Conservation (phyloP, 345 rosid genomes). For the Euphorbia tirucalli region DNA sequence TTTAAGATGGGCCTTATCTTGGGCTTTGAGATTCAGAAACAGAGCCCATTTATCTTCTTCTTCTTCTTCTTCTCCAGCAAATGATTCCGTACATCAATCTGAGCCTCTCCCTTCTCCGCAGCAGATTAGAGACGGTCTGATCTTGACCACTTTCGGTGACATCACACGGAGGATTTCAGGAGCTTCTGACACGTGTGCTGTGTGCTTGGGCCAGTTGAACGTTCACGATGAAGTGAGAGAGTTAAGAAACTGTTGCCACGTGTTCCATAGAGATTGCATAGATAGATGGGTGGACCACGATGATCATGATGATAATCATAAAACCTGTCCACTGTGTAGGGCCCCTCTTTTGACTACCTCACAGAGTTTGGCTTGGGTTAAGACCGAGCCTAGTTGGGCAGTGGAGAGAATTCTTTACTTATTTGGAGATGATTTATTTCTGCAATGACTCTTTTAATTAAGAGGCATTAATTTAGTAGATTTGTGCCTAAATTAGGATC, state of each 20-base stretch:
- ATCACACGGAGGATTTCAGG: conserved; percentile 35
- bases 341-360: conserved; percentile 63
- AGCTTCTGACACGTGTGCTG: conserved; percentile 66
- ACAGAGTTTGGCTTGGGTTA: conserved; percentile 39
- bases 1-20: conserved; percentile 64
- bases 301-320: conserved; percentile 49
- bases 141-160: conserved; percentile 57
- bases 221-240: conserved; percentile 69
- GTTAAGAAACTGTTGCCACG: conserved; percentile 82
- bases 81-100: conserved; percentile 15
- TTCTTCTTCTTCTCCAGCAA: too few relatives aligned
- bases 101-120: conserved; percentile 34
- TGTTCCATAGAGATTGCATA: conserved; percentile 83
- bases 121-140: conserved; percentile 53
- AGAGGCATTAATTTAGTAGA: too few relatives aligned
- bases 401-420: conserved; percentile 82
- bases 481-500: too few relatives aligned
- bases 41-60: conserved; percentile 22
- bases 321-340: conserved; percentile 83
- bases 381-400: conserved; percentile 87
- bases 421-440: conserved; percentile 77
- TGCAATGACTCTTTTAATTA: neutral
- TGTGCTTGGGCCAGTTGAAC: conserved; percentile 57
- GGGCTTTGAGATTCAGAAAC: conserved; percentile 51
- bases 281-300: conserved; percentile 88